A percentile compares a stretch with the other conserved stretches of the same genome.
Conservation (phyloP, 2,329 filamentous ascomycete species). For the Neurospora crassa region DNA sequence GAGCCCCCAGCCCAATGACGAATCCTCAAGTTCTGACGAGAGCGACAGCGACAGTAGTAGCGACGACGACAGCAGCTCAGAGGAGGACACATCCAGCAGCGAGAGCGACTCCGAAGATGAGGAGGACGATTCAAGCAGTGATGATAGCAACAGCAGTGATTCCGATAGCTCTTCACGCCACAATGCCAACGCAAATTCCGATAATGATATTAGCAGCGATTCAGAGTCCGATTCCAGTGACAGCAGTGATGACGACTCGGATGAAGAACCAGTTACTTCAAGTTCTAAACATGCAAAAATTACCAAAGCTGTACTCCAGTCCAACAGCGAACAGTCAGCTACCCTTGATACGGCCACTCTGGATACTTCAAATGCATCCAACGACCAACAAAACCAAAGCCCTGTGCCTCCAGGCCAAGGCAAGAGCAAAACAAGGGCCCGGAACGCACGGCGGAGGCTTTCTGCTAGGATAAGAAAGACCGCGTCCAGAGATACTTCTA, state of each 20-base stretch:
- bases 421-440: conserved; percentile 35
- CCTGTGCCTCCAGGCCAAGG: conserved; percentile 19
- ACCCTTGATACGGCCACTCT: background rate
- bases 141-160: conserved; percentile 3
- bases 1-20: background rate
- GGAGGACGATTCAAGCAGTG: conserved; percentile 7
- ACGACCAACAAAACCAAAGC: background rate
- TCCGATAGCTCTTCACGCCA: background rate
- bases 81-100: background rate
- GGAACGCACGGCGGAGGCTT: conserved; percentile 40
- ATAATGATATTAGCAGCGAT: conserved; percentile 1
- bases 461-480: conserved; percentile 12
- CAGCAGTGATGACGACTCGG: conserved; percentile 9
- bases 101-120: conserved; percentile 20
- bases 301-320: background rate
- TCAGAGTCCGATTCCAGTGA: background rate
- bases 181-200: conserved; percentile 1
- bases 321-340: background rate
- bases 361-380: background rate
- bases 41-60: conserved; percentile 7
- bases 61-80: conserved; percentile 8
- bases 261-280: background rate
- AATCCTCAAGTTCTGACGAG: background rate
- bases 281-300: background rate
- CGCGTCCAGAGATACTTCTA: background rate